Evolutionary conservation across 371 early-diverging fungal species (phyloP), one percentile per base, ranked within the genome.

Genomic region (Circinella minor): DNA sequence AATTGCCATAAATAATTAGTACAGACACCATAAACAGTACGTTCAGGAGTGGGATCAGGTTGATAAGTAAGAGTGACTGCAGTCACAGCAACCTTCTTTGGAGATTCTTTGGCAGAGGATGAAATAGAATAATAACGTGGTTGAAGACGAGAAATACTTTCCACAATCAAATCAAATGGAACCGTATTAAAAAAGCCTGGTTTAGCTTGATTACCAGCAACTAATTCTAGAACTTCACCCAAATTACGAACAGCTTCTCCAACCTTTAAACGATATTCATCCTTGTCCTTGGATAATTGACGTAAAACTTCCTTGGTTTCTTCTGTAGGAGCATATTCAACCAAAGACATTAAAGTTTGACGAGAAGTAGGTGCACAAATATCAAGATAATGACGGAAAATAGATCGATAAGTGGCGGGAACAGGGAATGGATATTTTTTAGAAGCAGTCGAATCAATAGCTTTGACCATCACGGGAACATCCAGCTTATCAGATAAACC

Each of bases 71-170:
- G 85, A 49, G 96, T 92, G 18, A 95, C 95, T 17, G 95, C 95
- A 20, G 98, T 98, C 70, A 95, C 85, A 64, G 90, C 83, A 43
- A 96, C 91, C 20, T 72, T 77, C 55, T 88, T 87, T 34, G 96
- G 95, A 63, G 82, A 77, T 55, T 90, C 90, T 65, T 86, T 87
- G 63, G 94, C 81, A 14, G 95, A 94, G 36, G 95, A 95, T n/a
- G 95, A 95, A 67, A 99, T 98, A 55, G 96, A 95, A 78, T 99
- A 99, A 83, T 95, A 96, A 17, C 99, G 93, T 55, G 96, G 92
- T 70, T 92, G 91, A 49, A 96, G 85, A 61, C 95, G 91, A 37
- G 94, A 88, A 7, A 96, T 82, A 36, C 90, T 83, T 75, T 97
- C 97, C 20, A 93, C 81, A 61, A 96, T 78, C 47, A 92, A 77